Evolutionary conservation across 1,284 basidiomycete genomes (phyloP).

Genomic region (Ustilago sp.): DNA sequence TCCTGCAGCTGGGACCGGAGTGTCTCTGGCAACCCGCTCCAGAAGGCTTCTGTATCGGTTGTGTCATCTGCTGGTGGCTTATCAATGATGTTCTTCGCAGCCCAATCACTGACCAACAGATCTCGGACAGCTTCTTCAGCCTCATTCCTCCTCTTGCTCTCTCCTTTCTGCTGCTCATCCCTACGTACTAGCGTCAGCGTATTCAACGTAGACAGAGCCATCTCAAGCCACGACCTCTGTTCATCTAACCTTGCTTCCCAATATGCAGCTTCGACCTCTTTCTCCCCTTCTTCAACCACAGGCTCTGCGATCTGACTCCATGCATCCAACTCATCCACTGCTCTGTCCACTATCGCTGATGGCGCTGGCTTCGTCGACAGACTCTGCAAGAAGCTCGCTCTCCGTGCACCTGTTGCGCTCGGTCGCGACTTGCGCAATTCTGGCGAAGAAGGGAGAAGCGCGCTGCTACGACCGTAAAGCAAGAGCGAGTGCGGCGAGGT

Average conservation of each 20-base stretch:
- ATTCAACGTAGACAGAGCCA: conserved; percentile 34
- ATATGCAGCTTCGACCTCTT: conserved; percentile 20
- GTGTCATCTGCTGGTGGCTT: not conserved
- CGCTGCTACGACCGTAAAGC: conserved; percentile 20
- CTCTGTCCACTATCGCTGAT: conserved; percentile 6
- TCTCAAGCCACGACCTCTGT: conserved; percentile 49
- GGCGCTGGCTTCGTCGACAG: conserved; percentile 1
- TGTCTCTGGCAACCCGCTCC: conserved; percentile 9
- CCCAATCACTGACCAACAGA: conserved; percentile 39
- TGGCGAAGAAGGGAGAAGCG: conserved; percentile 18
- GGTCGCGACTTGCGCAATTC: conserved; percentile 24
- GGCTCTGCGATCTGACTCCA: conserved; percentile 73
- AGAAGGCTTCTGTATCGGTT: not conserved
- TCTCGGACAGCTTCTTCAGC: conserved; percentile 51
- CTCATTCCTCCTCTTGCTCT: conserved; percentile 28
- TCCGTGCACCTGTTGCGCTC: conserved; percentile 4
- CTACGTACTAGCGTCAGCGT: conserved; percentile 10
- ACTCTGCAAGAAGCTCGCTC: conserved; percentile 35
- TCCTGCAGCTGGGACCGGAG: conserved; percentile 80
- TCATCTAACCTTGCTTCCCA: conserved; percentile 46
- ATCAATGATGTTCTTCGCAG: conserved; percentile 19
- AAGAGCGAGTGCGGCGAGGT: conserved; percentile 35
- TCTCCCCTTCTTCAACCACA: conserved; percentile 80
- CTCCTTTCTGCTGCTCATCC: not conserved
- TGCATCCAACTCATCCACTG: conserved; percentile 26